Evolutionary conservation across 2,329 filamentous ascomycete species (phyloP), one percentile per base, ranked within the genome.

Genomic region (Didymella pomorum): DNA sequence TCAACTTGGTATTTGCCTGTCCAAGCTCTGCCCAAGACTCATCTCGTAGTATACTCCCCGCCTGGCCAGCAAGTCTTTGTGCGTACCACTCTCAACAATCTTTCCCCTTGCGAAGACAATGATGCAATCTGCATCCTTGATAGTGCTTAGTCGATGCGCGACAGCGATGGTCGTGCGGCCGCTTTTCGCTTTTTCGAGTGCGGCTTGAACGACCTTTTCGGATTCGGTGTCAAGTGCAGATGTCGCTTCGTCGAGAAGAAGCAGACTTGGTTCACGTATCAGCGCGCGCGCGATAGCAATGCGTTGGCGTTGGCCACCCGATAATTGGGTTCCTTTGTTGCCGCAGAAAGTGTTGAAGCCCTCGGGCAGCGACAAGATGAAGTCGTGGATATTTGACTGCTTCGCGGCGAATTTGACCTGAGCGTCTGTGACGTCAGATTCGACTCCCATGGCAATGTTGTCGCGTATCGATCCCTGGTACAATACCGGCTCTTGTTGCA

Each of bases 161-260:
- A 99, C 93, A 0, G 94, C 93, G 63, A 98, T 93, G 0, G 94
- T 98, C 86, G 93, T 96, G 42, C 93, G 85, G 6, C 92, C 91
- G 77, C 89, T 89, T 41, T 92, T 90, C 2, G 92, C 93, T 68
- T 88, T 89, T 75, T 97, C 90, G 3, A 95, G 82, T 0, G 91
- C 91, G 0, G 86, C 88, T 75, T 94, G 91, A 26, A 94, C 91
- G 0, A 93, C 87, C 70, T 91, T 88, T 76, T 94, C 91, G 4
- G 70, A 71, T 50, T 74, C 69, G 0, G 73, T 73, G 52, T 78
- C 74, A 1, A 76, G 67, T 10, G 75, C 74, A 1, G 69, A 74
- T 1, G 74, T 76, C 1, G 74, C 74, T 61, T 76, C 73, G 29
- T 76, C 74, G 10, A 76, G 64, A 10, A 76, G 64, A 9, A 98